phyloP scores from a whole-genome alignment of 495 filamentous ascomycete species.

The Aspergillus nanangensis region DNA sequence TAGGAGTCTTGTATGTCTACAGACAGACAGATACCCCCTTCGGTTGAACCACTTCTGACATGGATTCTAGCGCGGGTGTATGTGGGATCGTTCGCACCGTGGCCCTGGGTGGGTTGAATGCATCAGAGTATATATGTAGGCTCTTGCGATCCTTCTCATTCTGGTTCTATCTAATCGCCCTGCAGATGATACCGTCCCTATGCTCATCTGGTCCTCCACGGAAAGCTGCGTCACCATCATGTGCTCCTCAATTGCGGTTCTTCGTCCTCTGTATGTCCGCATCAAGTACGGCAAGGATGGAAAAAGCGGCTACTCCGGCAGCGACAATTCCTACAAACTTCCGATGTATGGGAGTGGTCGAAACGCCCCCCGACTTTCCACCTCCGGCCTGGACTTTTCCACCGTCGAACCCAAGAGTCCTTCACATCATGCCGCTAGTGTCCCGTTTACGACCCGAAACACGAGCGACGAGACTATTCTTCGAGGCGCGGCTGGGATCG shows the following conservation, averaged over 20 bases:
- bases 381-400: conserved; percentile 2
- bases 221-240: conserved; percentile 25
- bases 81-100: conserved; percentile 27
- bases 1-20: conserved; percentile 19
- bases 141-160: not conserved
- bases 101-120: conserved; percentile 16
- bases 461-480: conserved; percentile 20
- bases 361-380: conserved; percentile 13
- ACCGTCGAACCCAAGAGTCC: conserved; percentile 1
- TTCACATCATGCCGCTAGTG: conserved; percentile 1
- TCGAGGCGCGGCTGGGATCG: conserved; percentile 16
- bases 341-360: conserved; percentile 17
- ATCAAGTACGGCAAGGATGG: conserved; percentile 19
- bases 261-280: conserved; percentile 23
- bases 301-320: conserved; percentile 9
- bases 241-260: conserved; percentile 24
- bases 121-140: conserved; percentile 24
- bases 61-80: conserved; percentile 17
- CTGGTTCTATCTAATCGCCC: too few relatives aligned
- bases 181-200: conserved; percentile 24
- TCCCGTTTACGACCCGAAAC: conserved; percentile 6
- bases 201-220: conserved; percentile 27
- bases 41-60: not conserved
- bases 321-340: conserved; percentile 18
- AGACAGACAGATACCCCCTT: not conserved